Evolutionary conservation across 805 yeast genomes (phyloP).

Genomic region (Kazachstania martiniae): DNA sequence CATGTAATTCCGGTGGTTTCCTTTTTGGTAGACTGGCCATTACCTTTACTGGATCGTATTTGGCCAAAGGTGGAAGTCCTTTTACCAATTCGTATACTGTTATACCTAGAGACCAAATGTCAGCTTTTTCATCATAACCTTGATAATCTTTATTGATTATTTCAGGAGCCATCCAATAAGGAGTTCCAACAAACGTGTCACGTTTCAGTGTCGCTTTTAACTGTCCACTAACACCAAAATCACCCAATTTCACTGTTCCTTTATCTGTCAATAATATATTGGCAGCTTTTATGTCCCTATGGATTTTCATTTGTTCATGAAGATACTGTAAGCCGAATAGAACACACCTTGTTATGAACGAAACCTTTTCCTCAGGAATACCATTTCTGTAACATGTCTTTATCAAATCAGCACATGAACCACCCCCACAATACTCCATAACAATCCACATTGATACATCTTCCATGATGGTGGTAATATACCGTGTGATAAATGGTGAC

Average conservation of each 20-base stretch:
- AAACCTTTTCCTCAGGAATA: conserved; percentile 37
- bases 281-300: conserved; percentile 86
- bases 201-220: conserved; percentile 53
- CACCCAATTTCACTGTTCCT: conserved; percentile 75
- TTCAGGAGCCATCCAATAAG: conserved; percentile 99
- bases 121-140: conserved; percentile 80
- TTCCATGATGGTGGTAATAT: conserved; percentile 50
- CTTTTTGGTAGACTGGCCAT: conserved; percentile 37
- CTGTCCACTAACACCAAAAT: conserved; percentile 89
- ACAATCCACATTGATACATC: conserved; percentile 74
- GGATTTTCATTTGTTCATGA: conserved; percentile 67
- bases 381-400: conserved; percentile 28
- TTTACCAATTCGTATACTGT: conserved; percentile 77
- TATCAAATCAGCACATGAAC: conserved; percentile 73
- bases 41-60: conserved; percentile 67
- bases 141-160: conserved; percentile 33
- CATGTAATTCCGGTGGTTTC: conserved; percentile 23
- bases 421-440: conserved; percentile 95
- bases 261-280: conserved; percentile 62
- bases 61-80: conserved; percentile 73
- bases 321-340: conserved; percentile 65
- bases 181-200: conserved; percentile 87
- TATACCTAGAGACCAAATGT: conserved; percentile 93
- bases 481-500: conserved; percentile 58
- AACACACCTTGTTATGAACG: conserved; percentile 52